Conservation (phyloP, 1,284 basidiomycete genomes). For the Trichosporon sp. region DNA sequence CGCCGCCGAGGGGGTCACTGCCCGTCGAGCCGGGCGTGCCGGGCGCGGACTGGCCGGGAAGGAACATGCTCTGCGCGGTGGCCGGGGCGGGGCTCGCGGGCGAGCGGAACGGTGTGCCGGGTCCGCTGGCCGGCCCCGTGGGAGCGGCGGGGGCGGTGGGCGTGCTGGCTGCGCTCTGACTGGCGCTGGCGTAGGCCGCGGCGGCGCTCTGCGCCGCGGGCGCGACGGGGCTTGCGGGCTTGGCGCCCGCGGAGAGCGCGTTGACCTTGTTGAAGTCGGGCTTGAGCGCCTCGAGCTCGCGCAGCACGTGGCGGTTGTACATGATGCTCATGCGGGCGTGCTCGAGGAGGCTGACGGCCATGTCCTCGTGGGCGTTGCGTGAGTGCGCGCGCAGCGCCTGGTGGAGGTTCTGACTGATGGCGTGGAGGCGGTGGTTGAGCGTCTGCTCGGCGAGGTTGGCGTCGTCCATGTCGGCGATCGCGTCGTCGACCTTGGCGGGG, state of each 20-base stretch:
- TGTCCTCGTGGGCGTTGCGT: slow-evolving; percentile 77
- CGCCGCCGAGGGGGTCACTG: slow-evolving; percentile 16
- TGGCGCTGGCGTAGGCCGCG: neutral
- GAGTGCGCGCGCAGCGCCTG: slow-evolving; percentile 76
- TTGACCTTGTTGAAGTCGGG: slow-evolving; percentile 59
- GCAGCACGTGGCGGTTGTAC: slow-evolving; percentile 79
- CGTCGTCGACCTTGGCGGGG: slow-evolving; percentile 82
- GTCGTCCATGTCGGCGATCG: slow-evolving; percentile 88
- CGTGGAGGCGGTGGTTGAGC: slow-evolving; percentile 71
- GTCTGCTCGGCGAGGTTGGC: slow-evolving; percentile 80
- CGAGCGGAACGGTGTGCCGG: neutral
- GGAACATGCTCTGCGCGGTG: slow-evolving; percentile 39
- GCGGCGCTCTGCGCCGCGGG: neutral
- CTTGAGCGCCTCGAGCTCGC: slow-evolving; percentile 78
- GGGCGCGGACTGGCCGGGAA: slow-evolving; percentile 28
- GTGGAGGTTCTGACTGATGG: slow-evolving; percentile 87
- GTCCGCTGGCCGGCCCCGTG: neutral
- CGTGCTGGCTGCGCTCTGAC: neutral
- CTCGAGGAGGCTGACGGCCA: slow-evolving; percentile 79
- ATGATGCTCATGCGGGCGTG: slow-evolving; percentile 83
- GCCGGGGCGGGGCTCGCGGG: slow-evolving; percentile 14
- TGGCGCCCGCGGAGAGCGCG: slow-evolving; percentile 1
- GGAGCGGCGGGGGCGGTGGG: no score
- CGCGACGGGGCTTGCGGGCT: neutral
- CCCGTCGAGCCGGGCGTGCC: neutral